Evolutionary conservation across 2,329 filamentous ascomycete genomes (phyloP).

Genomic region (Alternaria dauci): DNA sequence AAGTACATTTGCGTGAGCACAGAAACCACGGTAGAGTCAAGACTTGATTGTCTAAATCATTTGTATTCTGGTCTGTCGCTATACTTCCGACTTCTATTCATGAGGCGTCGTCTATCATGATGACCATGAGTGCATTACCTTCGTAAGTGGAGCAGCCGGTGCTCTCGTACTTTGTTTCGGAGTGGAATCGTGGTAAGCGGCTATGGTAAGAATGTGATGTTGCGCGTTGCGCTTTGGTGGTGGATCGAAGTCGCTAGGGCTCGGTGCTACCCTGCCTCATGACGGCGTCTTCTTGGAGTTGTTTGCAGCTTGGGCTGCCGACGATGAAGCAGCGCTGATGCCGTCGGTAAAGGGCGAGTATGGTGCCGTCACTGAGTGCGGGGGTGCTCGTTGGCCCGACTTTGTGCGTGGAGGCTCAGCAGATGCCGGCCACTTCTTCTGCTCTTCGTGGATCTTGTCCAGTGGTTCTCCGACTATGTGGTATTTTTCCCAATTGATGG

Average conservation of each 20-base stretch:
- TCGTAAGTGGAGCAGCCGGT: constrained; percentile 37
- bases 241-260: not conserved
- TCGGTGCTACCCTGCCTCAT: constrained; percentile 10
- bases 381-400: constrained; percentile 53
- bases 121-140: constrained; percentile 30
- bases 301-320: constrained; percentile 36
- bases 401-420: constrained; percentile 51
- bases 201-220: not conserved
- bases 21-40: constrained; percentile 6
- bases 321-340: constrained; percentile 40
- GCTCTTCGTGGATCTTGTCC: constrained; percentile 84
- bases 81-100: constrained; percentile 32
- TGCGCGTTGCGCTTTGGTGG: constrained; percentile 7
- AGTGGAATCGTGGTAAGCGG: constrained; percentile 10
- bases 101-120: constrained; percentile 41
- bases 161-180: constrained; percentile 27
- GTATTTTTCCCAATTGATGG: constrained; percentile 95
- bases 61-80: constrained; percentile 30
- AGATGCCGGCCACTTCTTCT: constrained; percentile 60
- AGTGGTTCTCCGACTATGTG: constrained; percentile 85
- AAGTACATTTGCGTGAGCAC: not conserved
- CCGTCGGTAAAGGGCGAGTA: constrained; percentile 68
- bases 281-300: constrained; percentile 46
- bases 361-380: constrained; percentile 64
- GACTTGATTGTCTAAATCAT: constrained; percentile 19